Conservation (phyloP, 2,329 filamentous ascomycete genomes). For the Claviceps sorghi region DNA sequence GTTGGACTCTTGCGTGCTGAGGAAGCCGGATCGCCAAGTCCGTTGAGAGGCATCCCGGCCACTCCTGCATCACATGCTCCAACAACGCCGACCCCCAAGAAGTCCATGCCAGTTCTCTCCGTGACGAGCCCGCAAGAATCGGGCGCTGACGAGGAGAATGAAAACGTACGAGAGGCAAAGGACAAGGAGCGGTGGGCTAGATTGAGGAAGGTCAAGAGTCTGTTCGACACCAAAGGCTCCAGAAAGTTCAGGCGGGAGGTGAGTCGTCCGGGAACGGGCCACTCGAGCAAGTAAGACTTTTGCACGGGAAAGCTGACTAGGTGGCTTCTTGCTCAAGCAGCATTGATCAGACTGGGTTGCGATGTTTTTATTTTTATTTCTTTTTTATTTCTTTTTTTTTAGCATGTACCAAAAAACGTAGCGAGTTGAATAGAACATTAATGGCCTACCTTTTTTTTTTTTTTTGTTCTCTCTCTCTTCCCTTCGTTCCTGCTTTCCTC, state of each 20-base stretch:
- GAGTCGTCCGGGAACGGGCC: constrained; percentile 27
- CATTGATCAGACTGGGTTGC: background rate
- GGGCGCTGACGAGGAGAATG: constrained; percentile 24
- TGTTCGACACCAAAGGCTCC: constrained; percentile 51
- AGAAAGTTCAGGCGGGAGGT: constrained; percentile 33
- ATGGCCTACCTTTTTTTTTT: background rate
- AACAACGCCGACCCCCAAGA: constrained; percentile 4
- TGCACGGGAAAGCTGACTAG: too few species aligned
- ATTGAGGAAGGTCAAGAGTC: constrained; percentile 54
- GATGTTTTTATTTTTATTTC: background rate
- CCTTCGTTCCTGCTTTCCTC: too few species aligned
- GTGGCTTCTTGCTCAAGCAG: background rate
- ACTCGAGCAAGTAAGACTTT: constrained; percentile 14
- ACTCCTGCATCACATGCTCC: constrained; percentile 9
- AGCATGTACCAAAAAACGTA: background rate
- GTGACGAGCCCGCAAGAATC: constrained; percentile 6
- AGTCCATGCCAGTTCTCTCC: constrained; percentile 3
- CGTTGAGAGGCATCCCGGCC: background rate
- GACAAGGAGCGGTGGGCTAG: constrained; percentile 64
- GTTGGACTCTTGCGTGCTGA: constrained; percentile 6
- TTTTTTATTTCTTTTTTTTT: background rate
- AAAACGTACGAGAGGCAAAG: constrained; percentile 36
- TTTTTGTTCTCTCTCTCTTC: background rate
- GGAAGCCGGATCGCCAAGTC: background rate
- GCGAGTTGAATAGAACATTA: background rate